These are phyloP conservation scores for Hymenoscyphus occultus DNA, from an alignment of 2,329 filamentous ascomycete species.

Conservation along the genomic window DNA sequence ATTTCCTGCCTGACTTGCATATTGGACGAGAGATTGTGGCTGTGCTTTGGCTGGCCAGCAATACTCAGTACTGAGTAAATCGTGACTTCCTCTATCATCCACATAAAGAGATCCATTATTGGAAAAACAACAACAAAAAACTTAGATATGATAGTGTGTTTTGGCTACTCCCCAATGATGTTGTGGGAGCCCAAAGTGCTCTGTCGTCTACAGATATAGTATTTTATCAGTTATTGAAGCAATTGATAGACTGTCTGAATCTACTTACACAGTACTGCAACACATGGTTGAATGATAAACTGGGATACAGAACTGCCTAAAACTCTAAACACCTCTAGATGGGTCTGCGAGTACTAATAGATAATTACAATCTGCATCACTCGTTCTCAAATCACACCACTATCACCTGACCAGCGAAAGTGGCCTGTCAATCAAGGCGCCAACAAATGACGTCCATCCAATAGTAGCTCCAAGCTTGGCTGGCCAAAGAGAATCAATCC, in stretches of 20 bases:
- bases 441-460: neutral
- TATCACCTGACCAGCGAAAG: neutral
- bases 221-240: too few species aligned
- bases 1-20: neutral
- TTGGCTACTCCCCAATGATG: too few species aligned
- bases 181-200: too few species aligned
- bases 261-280: too few species aligned
- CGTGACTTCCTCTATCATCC: slow-evolving; percentile 6
- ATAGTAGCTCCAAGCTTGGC: neutral
- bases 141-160: neutral
- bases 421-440: neutral
- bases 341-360: too few species aligned
- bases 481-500: neutral
- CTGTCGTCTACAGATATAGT: too few species aligned
- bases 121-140: neutral
- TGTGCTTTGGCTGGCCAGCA: slow-evolving; percentile 14
- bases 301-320: too few species aligned
- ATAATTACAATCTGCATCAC: neutral
- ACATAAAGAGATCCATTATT: neutral
- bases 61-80: neutral
- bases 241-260: too few species aligned
- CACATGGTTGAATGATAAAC: too few species aligned
- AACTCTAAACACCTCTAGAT: too few species aligned
- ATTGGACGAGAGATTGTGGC: slow-evolving; percentile 17
- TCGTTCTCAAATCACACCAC: neutral